Percentiles rank a stretch among this genome's conserved stretches.
phyloP scores from a whole-genome alignment of 805 yeast species.

The Kuraishia hungarica region DNA sequence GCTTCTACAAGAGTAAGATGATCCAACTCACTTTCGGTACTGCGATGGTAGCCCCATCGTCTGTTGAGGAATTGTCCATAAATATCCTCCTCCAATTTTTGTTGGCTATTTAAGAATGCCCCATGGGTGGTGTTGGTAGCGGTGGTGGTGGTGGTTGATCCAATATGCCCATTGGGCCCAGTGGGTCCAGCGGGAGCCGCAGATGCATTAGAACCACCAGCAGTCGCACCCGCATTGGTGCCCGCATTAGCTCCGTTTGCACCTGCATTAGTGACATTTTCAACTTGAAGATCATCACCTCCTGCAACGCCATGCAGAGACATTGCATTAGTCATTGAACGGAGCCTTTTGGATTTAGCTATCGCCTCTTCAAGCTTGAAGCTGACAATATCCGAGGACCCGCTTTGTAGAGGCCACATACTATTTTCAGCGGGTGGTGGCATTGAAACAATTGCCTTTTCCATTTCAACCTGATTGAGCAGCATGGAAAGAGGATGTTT shows the following conservation, averaged over 20 bases:
- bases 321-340: neutral
- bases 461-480: neutral
- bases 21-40: neutral
- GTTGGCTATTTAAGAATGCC: neutral
- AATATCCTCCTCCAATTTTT: neutral
- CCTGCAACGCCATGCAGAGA: neutral
- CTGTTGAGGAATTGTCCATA: neutral
- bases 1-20: conserved; percentile 10
- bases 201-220: too few species aligned
- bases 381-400: conserved; percentile 11
- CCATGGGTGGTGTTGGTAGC: too few species aligned
- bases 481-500: neutral
- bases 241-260: neutral
- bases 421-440: neutral
- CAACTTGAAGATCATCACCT: neutral
- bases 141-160: too few species aligned
- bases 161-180: too few species aligned
- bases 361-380: conserved; percentile 7
- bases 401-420: conserved; percentile 4
- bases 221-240: too few species aligned
- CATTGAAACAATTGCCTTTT: neutral
- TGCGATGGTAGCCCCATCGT: neutral
- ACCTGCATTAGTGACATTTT: neutral
- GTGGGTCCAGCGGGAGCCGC: too few species aligned
- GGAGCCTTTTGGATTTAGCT: neutral